A percentile compares a stretch with the other conserved stretches of the same genome.
phyloP scores from a whole-genome alignment of 108 stramenopile species.

The Schizochytrium sp. region DNA sequence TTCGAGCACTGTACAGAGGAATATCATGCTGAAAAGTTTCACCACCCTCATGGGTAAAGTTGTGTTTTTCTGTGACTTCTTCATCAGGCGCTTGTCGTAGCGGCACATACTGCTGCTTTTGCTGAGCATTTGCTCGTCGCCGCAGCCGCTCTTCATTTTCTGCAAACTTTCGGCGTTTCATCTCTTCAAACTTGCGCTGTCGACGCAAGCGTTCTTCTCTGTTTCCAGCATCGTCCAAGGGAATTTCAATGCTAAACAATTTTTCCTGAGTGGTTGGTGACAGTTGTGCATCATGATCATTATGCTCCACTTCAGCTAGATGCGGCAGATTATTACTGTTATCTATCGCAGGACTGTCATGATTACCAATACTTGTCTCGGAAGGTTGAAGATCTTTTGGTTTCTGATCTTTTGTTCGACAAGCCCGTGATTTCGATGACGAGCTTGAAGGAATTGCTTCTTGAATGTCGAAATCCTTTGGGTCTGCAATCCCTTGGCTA shows the following conservation, averaged over 20 bases:
- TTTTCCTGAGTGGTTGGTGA: not conserved
- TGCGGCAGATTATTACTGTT: not conserved
- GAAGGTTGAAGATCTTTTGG: too few relatives aligned
- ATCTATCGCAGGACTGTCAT: too few relatives aligned
- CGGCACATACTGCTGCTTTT: too few relatives aligned
- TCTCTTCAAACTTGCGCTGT: constrained; percentile 10
- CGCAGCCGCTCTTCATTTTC: not conserved
- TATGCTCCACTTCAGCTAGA: not conserved
- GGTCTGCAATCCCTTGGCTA: too few relatives aligned
- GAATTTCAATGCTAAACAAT: constrained; percentile 18
- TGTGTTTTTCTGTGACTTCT: too few relatives aligned
- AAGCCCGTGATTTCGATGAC: too few relatives aligned
- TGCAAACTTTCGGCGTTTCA: constrained; percentile 6
- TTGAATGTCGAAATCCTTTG: too few relatives aligned
- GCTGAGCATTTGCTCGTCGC: not conserved
- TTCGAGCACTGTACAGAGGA: constrained; percentile 1
- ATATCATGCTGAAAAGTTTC: not conserved
- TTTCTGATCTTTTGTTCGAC: too few relatives aligned
- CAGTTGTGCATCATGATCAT: not conserved
- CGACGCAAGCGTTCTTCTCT: not conserved
- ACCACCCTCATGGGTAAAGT: too few relatives aligned
- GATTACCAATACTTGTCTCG: too few relatives aligned
- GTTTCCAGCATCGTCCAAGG: not conserved
- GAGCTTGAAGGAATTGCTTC: too few relatives aligned
- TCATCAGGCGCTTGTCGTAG: too few relatives aligned